Evolutionary conservation across 2,329 filamentous ascomycete genomes (phyloP), one percentile per base, ranked within the genome.

Genomic region (Claviceps sorghi): DNA sequence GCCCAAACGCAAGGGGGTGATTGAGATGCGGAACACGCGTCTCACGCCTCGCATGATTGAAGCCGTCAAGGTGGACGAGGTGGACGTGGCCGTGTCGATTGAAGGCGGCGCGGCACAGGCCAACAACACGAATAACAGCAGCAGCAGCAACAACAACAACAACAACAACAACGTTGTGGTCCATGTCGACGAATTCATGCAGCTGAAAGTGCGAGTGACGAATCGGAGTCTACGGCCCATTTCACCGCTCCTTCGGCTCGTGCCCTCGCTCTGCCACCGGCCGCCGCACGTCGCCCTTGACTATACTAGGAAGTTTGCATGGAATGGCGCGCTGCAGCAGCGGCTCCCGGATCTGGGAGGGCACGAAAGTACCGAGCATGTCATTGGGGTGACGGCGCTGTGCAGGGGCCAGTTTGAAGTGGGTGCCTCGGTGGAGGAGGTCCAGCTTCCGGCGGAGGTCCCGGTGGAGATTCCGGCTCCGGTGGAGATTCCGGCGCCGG

Each of bases 321-420:
- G 88, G 83, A 91, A 88, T 57, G 90, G 90, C 1, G 82, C 86
- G 32, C 68, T 95, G 53, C 90, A 96, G 68, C 83, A 83, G 61
- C 74, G 79, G 1, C 69, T 95, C 0, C 81, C 84, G 0, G 62
- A 78, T 7, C 64, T 95, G 1, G 66, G 68, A 6, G 78, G 81
- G 0, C 77, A 79, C 4, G 72, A 76, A 45, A 77, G 68, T n/a
- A 72, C 75, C 0, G 77, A 83, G 55, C 72, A 86, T 22, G 73
- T 75, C 1, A 67, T 94, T 4, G 86, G 86, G 4, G 75, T 90
- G 44, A 86, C 86, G 43, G 78, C 84, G 34, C 76, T 95, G 36
- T 89, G 85, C 58, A 77, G 82, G 45, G 90, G 90, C 17, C 81
- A 87, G 57, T 95, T 91, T 64, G 89, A 95, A 66, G 74, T 95